Conservation (phyloP, 2,329 filamentous ascomycete species). For the Zymoseptoria tritici region DNA sequence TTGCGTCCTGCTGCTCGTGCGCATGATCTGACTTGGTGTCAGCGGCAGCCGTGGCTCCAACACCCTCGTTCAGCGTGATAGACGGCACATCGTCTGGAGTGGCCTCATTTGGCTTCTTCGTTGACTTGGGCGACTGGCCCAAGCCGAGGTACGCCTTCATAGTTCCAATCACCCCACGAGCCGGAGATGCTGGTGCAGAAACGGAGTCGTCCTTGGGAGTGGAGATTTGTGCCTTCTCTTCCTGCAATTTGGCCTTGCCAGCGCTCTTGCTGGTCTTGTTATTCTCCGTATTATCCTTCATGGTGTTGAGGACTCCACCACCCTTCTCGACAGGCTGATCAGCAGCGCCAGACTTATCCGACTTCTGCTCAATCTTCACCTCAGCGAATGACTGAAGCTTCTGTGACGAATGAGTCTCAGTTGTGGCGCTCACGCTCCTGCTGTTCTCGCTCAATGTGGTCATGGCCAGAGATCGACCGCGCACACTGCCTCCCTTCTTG, state of each 20-base stretch:
- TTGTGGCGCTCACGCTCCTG: not conserved
- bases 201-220: not conserved
- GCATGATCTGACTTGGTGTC: not conserved
- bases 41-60: not conserved
- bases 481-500: conserved; percentile 3
- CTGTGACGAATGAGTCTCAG: not conserved
- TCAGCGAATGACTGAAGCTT: not conserved
- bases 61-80: not conserved
- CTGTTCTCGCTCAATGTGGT: not conserved
- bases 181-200: not conserved
- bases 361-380: not conserved
- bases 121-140: not conserved
- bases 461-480: not conserved
- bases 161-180: not conserved
- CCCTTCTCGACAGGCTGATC: not conserved
- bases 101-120: not conserved
- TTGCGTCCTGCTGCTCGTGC: not conserved
- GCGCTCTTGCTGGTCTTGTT: not conserved
- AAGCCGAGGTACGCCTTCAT: not conserved
- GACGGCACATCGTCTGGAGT: not conserved
- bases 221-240: not conserved
- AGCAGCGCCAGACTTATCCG: not conserved
- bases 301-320: not conserved
- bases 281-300: not conserved
- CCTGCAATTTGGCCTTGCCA: not conserved